Percentiles rank a stretch among this genome's conserved stretches.
Evolutionary conservation across 768 basidiomycete species (phyloP).

Genomic region (Daedaleopsis sinensis): DNA sequence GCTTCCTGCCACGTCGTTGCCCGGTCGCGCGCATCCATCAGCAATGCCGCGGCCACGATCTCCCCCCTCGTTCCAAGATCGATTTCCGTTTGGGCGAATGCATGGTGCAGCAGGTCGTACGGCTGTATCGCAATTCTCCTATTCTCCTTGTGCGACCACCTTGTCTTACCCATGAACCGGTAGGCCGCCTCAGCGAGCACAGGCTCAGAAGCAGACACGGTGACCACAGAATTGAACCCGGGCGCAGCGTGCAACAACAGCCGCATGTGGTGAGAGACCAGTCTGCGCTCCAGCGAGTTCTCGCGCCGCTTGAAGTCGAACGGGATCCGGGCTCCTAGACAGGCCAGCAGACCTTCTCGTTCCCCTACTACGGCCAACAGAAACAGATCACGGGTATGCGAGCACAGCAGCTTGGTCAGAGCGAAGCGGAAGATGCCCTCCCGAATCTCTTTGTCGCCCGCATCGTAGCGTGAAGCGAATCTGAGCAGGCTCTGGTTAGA

Average conservation of each 20-base stretch:
- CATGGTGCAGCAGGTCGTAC: background rate
- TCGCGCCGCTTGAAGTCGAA: slow-evolving; percentile 28
- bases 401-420: slow-evolving; percentile 1
- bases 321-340: slow-evolving; percentile 27
- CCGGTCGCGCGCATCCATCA: slow-evolving; percentile 29
- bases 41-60: slow-evolving; percentile 21
- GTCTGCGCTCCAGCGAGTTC: slow-evolving; percentile 22
- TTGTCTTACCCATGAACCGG: slow-evolving; percentile 8
- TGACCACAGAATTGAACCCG: slow-evolving; percentile 25
- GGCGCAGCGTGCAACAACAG: slow-evolving; percentile 25
- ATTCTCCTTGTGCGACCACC: background rate
- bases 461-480: slow-evolving; percentile 8
- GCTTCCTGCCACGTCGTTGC: too few species aligned
- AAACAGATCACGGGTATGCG: too few species aligned
- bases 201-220: slow-evolving; percentile 32
- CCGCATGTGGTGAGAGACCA: slow-evolving; percentile 38
- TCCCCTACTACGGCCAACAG: background rate
- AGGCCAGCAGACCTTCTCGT: slow-evolving; percentile 6
- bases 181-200: slow-evolving; percentile 33
- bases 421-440: slow-evolving; percentile 14
- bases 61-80: slow-evolving; percentile 30
- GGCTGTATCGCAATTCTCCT: too few species aligned
- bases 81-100: background rate
- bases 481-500: background rate
- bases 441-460: slow-evolving; percentile 6